Percentiles rank a stretch among this genome's conserved stretches.
Evolutionary conservation across 1,284 basidiomycete species (phyloP).

Genomic region (Sporisorium graminicola): DNA sequence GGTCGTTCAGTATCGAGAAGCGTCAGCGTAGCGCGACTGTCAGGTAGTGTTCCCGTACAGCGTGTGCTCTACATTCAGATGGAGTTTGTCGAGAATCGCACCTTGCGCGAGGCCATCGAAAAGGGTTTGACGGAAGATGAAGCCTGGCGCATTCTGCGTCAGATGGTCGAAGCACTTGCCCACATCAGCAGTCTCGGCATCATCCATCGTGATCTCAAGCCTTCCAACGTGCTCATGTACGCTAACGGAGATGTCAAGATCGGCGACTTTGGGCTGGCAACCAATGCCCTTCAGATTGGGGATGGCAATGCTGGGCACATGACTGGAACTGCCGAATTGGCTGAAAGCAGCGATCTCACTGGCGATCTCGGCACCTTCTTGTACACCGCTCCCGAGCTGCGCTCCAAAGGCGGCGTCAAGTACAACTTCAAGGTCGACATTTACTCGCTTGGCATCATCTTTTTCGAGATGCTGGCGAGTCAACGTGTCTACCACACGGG

Average conservation of each 20-base stretch:
- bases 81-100: slow-evolving; percentile 72
- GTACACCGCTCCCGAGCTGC: slow-evolving; percentile 85
- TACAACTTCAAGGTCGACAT: slow-evolving; percentile 88
- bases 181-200: slow-evolving; percentile 89
- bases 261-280: slow-evolving; percentile 89
- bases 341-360: slow-evolving; percentile 74
- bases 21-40: slow-evolving; percentile 19
- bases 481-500: slow-evolving; percentile 79
- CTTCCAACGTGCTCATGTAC: slow-evolving; percentile 67
- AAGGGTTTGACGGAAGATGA: slow-evolving; percentile 73
- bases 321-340: slow-evolving; percentile 75
- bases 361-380: slow-evolving; percentile 85
- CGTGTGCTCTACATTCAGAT: slow-evolving; percentile 89
- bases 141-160: slow-evolving; percentile 88
- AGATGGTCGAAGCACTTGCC: slow-evolving; percentile 86
- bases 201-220: slow-evolving; percentile 81
- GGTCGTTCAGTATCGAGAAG: slow-evolving; percentile 38
- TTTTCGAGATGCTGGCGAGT: slow-evolving; percentile 95
- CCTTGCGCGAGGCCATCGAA: slow-evolving; percentile 67
- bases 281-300: slow-evolving; percentile 62
- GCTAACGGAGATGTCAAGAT: slow-evolving; percentile 87
- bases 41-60: slow-evolving; percentile 69
- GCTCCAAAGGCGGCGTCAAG: slow-evolving; percentile 73
- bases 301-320: slow-evolving; percentile 67
- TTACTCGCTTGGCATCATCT: slow-evolving; percentile 92